Percentiles rank a stretch among this genome's conserved stretches.
phyloP scores from a whole-genome alignment of 441 rosid genomes.

The Dalechampia spathulata region DNA sequence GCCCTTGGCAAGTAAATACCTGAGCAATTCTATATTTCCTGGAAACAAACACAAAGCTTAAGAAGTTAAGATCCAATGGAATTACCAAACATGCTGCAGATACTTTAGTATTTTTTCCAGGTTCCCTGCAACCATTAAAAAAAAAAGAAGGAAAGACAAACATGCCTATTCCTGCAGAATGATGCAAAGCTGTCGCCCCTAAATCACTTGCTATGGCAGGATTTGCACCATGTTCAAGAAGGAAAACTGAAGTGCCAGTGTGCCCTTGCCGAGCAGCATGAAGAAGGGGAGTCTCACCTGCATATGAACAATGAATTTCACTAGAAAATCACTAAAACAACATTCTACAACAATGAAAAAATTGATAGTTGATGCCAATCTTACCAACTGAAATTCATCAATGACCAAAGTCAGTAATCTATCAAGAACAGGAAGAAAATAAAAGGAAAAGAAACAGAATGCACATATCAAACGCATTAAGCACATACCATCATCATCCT shows the following conservation, averaged over 20 bases:
- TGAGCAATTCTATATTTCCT: slow-evolving; percentile 72
- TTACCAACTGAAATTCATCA: background rate
- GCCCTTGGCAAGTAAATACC: slow-evolving; percentile 53
- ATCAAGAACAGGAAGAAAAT: background rate
- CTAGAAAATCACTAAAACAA: background rate
- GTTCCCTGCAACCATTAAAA: background rate
- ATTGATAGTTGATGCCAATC: background rate
- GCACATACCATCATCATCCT: slow-evolving; percentile 74
- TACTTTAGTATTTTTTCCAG: background rate
- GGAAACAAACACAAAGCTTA: slow-evolving; percentile 20
- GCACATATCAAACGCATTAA: background rate
- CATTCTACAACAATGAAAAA: background rate
- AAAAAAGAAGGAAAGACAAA: background rate
- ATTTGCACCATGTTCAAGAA: slow-evolving; percentile 67
- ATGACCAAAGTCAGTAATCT: background rate
- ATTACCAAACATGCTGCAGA: background rate
- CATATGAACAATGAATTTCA: slow-evolving; percentile 15
- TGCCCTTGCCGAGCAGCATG: slow-evolving; percentile 95
- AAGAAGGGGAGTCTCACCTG: slow-evolving; percentile 89
- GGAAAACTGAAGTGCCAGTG: slow-evolving; percentile 60
- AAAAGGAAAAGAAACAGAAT: background rate
- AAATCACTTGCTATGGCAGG: slow-evolving; percentile 65
- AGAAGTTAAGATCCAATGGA: too few relatives aligned
- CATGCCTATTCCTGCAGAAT: slow-evolving; percentile 78
- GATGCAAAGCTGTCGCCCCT: slow-evolving; percentile 88